A percentile compares a stretch with the other conserved stretches of the same genome.
Evolutionary conservation across 1,139 yeast genomes (phyloP).

Genomic region (Ashbya aceris): DNA sequence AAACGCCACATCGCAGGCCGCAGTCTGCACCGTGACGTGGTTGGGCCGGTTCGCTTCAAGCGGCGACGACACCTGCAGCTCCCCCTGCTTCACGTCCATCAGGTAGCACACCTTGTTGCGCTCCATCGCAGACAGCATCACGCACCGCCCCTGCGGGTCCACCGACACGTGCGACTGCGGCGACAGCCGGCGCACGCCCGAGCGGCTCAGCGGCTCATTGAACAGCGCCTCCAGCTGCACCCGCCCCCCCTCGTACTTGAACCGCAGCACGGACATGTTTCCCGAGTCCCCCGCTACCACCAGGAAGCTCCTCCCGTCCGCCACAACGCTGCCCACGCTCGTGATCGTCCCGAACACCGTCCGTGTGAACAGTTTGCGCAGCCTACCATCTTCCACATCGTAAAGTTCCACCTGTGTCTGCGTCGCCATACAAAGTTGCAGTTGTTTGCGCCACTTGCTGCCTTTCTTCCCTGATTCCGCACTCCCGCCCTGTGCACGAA

Average conservation of each 20-base stretch:
- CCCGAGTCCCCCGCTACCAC: constrained; percentile 83
- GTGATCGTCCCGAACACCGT: constrained; percentile 55
- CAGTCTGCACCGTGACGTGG: constrained; percentile 44
- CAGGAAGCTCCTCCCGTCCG: constrained; percentile 45
- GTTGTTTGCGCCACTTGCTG: constrained; percentile 32
- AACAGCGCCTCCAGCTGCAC: constrained; percentile 41
- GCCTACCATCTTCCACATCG: constrained; percentile 47
- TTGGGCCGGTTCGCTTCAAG: constrained; percentile 52
- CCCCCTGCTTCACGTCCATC: constrained; percentile 37
- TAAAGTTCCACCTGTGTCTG: constrained; percentile 26
- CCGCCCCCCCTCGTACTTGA: constrained; percentile 29
- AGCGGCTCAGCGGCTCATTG: constrained; percentile 64
- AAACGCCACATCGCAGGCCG: constrained; percentile 63
- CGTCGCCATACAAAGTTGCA: constrained; percentile 26
- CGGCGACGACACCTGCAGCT: constrained; percentile 56
- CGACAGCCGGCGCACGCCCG: constrained; percentile 63
- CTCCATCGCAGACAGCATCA: constrained; percentile 65
- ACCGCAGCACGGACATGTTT: constrained; percentile 48
- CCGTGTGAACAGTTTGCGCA: constrained; percentile 37
- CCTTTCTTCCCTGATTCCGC: constrained; percentile 46
- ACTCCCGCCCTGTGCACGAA: constrained; percentile 39
- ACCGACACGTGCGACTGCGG: constrained; percentile 73
- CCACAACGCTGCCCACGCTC: constrained; percentile 40
- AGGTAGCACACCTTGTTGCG: constrained; percentile 60
- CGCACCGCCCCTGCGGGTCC: constrained; percentile 67